Evolutionary conservation across 176 grass and related monocot species (phyloP), one percentile per base, ranked within the genome.

Genomic region (Metroxylon sagu): DNA sequence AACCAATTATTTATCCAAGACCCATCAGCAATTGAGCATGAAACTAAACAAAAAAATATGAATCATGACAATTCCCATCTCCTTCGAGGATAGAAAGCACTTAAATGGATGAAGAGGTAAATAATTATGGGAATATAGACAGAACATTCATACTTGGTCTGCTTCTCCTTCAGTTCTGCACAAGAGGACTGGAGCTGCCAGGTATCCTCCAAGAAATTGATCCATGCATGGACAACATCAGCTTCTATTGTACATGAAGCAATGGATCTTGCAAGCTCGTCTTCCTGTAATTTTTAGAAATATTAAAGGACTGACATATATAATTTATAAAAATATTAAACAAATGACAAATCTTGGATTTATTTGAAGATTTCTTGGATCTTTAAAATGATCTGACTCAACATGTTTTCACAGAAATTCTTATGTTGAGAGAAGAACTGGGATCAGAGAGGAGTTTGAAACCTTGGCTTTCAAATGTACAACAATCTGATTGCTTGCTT

Each of bases 151-250:
- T 88, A 97, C 93, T 77, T 88, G 56, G 72, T 74, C 69, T 92
- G 77, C 21, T 85, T 90, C 70, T 88, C 76, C 26, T 76, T 88
- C 27, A 80, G 52, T 71, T 92, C 87, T 81, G 72, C 71, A 63
- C 78, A 76, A 14, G 74, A 83, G 29, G 76, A 85, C 60, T 97
- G 93, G 54, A 97, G 62, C 64, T 97, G 86, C 84, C 87, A 97
- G 51, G 93, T 85, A 82, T 97, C 87, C 79, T 97, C 82, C 68
- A 92, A 88, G 79, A 97, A 97, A 69, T 61, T 74, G 72, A 97
- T 81, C 93, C 93, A 97, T 18, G 84, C 74, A 66, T 68, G 59
- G 35, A 97, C 81, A 83, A 85, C 83, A 68, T 74, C 77, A 80
- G 81, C 78, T 88, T 97, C 87, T 64, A 82, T 75, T 92, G 92